Conservation (phyloP, 1,284 basidiomycete genomes). For the Exobasidium rhododendri region DNA sequence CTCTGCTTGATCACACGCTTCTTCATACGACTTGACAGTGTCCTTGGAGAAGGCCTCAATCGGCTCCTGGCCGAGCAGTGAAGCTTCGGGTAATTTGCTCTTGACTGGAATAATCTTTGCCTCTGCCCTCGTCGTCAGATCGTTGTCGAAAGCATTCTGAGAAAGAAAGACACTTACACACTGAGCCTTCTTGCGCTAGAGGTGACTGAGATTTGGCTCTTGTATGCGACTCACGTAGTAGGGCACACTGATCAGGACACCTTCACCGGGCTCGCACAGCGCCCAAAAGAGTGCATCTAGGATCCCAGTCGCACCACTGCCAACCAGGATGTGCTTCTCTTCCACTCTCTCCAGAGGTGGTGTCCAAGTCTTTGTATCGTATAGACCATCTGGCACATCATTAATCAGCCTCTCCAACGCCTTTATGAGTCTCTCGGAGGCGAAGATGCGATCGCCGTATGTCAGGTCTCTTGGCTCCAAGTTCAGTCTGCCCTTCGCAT, state of each 20-base stretch:
- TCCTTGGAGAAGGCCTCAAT: conserved; percentile 16
- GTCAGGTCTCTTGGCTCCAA: conserved; percentile 34
- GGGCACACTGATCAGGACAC: conserved; percentile 33
- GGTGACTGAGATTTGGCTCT: too few relatives aligned
- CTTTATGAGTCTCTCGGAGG: conserved; percentile 24
- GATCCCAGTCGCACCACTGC: conserved; percentile 34
- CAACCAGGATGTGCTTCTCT: conserved; percentile 35
- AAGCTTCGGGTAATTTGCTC: conserved; percentile 16
- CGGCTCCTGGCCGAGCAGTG: conserved; percentile 9
- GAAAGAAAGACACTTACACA: background rate
- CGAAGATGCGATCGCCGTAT: conserved; percentile 32
- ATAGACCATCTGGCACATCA: conserved; percentile 20
- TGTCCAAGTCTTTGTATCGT: conserved; percentile 19
- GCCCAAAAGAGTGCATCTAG: conserved; percentile 36
- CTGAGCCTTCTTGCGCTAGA: too few relatives aligned
- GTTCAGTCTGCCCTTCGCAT: conserved; percentile 20
- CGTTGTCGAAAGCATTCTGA: conserved; percentile 40
- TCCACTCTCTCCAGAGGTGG: conserved; percentile 23
- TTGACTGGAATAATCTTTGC: conserved; percentile 26
- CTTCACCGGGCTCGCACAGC: conserved; percentile 33
- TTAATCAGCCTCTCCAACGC: conserved; percentile 31
- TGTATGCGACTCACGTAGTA: conserved; percentile 19
- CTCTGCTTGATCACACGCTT: conserved; percentile 21
- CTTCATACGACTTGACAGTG: conserved; percentile 29
- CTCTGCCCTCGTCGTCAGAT: conserved; percentile 25